Evolutionary conservation across 1,139 yeast genomes (phyloP).

Genomic region (Geotrichum fermentans): DNA sequence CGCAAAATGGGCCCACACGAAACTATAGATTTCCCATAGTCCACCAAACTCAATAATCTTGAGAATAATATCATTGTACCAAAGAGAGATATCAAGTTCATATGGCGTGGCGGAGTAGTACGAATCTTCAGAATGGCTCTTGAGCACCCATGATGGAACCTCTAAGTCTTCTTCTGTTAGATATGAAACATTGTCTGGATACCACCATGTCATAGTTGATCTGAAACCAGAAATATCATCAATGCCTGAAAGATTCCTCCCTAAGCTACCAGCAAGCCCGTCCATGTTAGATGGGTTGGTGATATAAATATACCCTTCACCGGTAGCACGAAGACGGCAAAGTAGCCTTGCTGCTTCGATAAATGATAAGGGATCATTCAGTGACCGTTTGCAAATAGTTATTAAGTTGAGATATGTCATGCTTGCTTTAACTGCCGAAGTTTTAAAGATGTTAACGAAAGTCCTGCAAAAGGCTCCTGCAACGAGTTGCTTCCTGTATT

Average conservation of each 20-base stretch:
- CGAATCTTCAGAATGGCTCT: conserved; percentile 4
- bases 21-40: conserved; percentile 69
- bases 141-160: conserved; percentile 31
- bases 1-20: conserved; percentile 62
- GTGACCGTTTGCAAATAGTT: conserved; percentile 25
- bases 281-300: conserved; percentile 59
- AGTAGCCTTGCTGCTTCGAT: conserved; percentile 51
- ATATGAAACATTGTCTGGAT: conserved; percentile 53
- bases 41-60: conserved; percentile 50
- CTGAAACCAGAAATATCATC: not conserved
- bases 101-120: conserved; percentile 19
- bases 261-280: conserved; percentile 57
- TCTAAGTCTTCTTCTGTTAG: conserved; percentile 42
- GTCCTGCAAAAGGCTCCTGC: conserved; percentile 28
- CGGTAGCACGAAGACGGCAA: conserved; percentile 51
- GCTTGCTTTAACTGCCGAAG: conserved; percentile 21
- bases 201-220: conserved; percentile 46
- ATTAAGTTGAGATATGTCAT: conserved; percentile 27
- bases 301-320: conserved; percentile 46
- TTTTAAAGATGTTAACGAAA: conserved; percentile 27
- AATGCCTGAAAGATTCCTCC: conserved; percentile 40
- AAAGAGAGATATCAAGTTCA: conserved; percentile 45
- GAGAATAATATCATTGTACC: conserved; percentile 49
- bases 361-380: conserved; percentile 35
- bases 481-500: conserved; percentile 14